A percentile compares a stretch with the other conserved stretches of the same genome.
phyloP scores from a whole-genome alignment of 441 rosid genomes.

The Isatis lusitanica region DNA sequence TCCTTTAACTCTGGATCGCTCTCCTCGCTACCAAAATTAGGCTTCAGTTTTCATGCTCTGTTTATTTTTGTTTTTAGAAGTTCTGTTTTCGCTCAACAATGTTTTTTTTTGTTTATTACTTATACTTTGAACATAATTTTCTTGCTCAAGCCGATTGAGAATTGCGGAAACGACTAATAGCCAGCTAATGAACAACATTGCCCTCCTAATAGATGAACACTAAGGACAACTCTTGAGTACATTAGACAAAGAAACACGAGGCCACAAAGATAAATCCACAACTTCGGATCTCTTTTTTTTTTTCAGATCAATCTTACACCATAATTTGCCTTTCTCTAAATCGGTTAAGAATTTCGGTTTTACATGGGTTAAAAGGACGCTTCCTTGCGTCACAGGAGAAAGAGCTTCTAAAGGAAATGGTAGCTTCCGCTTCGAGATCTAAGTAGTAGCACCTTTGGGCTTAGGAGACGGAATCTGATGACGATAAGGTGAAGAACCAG shows the following conservation, averaged over 20 bases:
- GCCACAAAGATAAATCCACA: conserved; percentile 15
- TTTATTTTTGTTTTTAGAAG: too few species aligned
- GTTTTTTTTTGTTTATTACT: too few species aligned
- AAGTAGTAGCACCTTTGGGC: conserved; percentile 36
- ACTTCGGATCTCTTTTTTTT: background rate
- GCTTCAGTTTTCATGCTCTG: too few species aligned
- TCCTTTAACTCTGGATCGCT: too few species aligned
- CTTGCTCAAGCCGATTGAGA: background rate
- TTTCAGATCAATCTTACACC: conserved; percentile 11
- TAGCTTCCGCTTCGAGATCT: background rate
- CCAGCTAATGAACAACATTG: background rate
- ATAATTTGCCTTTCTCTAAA: background rate
- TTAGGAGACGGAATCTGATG: conserved; percentile 72
- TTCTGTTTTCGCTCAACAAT: too few species aligned
- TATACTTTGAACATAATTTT: too few species aligned
- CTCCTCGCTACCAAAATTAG: too few species aligned
- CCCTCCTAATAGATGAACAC: background rate
- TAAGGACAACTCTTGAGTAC: background rate
- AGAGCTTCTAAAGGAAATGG: background rate
- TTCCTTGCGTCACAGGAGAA: conserved; percentile 5
- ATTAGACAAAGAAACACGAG: background rate
- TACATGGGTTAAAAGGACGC: conserved; percentile 18
- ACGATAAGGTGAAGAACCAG: conserved; percentile 68
- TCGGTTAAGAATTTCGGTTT: conserved; percentile 13
- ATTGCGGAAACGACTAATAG: background rate